phyloP scores from a whole-genome alignment of 2,329 filamentous ascomycete genomes.

The Aspergillus tanneri region DNA sequence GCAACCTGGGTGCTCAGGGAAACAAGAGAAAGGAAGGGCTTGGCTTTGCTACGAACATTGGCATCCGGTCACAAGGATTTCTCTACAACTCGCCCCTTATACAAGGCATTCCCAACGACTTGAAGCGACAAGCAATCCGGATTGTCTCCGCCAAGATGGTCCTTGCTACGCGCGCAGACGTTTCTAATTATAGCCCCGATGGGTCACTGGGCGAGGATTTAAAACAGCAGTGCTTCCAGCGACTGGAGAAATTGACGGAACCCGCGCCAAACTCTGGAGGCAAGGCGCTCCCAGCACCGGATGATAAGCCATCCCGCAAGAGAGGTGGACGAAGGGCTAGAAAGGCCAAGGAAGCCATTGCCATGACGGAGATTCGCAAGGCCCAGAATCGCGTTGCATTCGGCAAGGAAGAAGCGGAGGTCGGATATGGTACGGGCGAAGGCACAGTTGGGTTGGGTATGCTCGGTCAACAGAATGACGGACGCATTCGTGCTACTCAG shows the following conservation, averaged over 20 bases:
- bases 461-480: constrained; percentile 86
- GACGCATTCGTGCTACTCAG: constrained; percentile 82
- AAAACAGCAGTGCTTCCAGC: constrained; percentile 76
- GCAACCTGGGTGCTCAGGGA: constrained; percentile 87
- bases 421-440: constrained; percentile 85
- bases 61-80: constrained; percentile 86
- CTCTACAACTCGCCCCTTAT: constrained; percentile 91
- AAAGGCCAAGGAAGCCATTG: constrained; percentile 93
- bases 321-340: constrained; percentile 84
- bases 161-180: constrained; percentile 87
- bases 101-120: constrained; percentile 75
- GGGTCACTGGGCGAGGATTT: constrained; percentile 81
- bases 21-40: constrained; percentile 80
- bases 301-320: constrained; percentile 92
- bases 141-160: constrained; percentile 92
- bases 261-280: constrained; percentile 85
- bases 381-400: constrained; percentile 96
- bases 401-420: constrained; percentile 90
- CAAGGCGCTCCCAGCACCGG: constrained; percentile 83
- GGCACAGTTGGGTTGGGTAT: constrained; percentile 87
- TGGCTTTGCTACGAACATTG: constrained; percentile 89
- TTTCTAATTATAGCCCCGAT: constrained; percentile 75
- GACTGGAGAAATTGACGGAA: constrained; percentile 89
- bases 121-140: constrained; percentile 91
- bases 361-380: constrained; percentile 95